phyloP scores from a whole-genome alignment of 2,329 filamentous ascomycete genomes.

The Bretziella fagacearum region DNA sequence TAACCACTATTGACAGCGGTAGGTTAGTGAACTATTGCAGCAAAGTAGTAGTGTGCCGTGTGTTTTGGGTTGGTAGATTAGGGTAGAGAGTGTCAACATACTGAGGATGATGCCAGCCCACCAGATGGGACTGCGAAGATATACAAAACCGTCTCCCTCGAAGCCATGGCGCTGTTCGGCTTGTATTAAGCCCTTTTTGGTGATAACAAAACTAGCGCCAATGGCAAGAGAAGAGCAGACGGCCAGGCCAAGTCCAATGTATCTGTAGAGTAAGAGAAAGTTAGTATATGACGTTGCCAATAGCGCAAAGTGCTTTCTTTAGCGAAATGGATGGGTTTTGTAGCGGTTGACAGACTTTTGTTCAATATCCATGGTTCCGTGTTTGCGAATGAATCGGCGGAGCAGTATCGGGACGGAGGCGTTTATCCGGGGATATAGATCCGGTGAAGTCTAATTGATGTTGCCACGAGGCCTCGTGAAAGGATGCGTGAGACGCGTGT shows the following conservation, averaged over 20 bases:
- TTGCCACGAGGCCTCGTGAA: too few relatives aligned
- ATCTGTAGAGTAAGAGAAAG: constrained; percentile 36
- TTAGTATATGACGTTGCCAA: too few relatives aligned
- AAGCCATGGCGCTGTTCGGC: constrained; percentile 86
- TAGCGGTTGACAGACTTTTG: constrained; percentile 13
- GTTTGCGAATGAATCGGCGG: background rate
- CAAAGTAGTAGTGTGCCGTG: background rate
- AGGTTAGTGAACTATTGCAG: constrained; percentile 22
- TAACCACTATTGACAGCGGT: constrained; percentile 56
- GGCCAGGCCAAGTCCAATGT: constrained; percentile 59
- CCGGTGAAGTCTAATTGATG: background rate
- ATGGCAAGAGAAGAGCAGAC: constrained; percentile 60
- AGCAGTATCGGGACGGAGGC: too few relatives aligned
- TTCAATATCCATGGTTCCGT: constrained; percentile 12
- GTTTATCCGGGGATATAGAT: too few relatives aligned
- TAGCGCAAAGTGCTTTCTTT: too few relatives aligned
- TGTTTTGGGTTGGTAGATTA: background rate
- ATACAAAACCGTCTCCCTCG: constrained; percentile 89
- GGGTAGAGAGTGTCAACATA: constrained; percentile 33
- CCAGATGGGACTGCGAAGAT: constrained; percentile 89
- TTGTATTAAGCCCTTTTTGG: constrained; percentile 93
- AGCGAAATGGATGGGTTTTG: background rate
- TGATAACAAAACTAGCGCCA: constrained; percentile 94
- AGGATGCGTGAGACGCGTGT: too few relatives aligned
- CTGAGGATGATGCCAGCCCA: constrained; percentile 86